Percentiles rank a stretch among this genome's conserved stretches.
Conservation (phyloP, 805 yeast species). For the Ogataea wickerhamii region DNA sequence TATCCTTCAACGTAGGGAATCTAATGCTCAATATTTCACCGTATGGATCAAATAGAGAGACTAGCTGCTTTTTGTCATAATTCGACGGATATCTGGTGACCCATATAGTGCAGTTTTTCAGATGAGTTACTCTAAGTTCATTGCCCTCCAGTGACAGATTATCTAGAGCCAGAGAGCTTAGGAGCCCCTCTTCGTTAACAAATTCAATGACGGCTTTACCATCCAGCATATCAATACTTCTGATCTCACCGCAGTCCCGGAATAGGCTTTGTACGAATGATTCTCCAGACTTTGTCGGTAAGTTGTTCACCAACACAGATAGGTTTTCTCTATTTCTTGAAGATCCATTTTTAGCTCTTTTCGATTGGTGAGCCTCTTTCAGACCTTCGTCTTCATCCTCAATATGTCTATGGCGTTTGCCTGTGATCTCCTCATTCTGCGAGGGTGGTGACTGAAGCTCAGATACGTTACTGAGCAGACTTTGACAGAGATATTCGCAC, state of each 20-base stretch:
- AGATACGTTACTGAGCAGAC: not conserved
- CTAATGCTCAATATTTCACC: constrained; percentile 49
- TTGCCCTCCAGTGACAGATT: constrained; percentile 42
- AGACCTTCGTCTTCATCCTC: not conserved
- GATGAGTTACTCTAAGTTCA: constrained; percentile 43
- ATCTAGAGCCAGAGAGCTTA: constrained; percentile 60
- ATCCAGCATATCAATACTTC: constrained; percentile 30
- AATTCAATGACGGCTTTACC: constrained; percentile 58
- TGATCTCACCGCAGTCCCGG: constrained; percentile 56
- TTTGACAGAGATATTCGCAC: constrained; percentile 4
- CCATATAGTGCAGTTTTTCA: constrained; percentile 57
- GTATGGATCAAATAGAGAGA: constrained; percentile 35
- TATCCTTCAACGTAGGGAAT: constrained; percentile 58
- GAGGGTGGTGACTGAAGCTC: not conserved
- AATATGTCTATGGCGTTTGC: not conserved
- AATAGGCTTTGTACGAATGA: constrained; percentile 42
- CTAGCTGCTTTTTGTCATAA: constrained; percentile 38
- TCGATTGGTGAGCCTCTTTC: not conserved
- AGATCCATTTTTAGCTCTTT: constrained; percentile 6
- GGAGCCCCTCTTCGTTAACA: constrained; percentile 40
- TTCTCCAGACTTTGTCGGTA: constrained; percentile 41
- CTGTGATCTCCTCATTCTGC: not conserved
- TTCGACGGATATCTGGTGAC: constrained; percentile 70
- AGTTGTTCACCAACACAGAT: constrained; percentile 50
- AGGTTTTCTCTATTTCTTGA: constrained; percentile 56